Base-by-base conservation (phyloP, 2,329 filamentous ascomycete genomes). In the Gaeumannomyces tritici region DNA sequence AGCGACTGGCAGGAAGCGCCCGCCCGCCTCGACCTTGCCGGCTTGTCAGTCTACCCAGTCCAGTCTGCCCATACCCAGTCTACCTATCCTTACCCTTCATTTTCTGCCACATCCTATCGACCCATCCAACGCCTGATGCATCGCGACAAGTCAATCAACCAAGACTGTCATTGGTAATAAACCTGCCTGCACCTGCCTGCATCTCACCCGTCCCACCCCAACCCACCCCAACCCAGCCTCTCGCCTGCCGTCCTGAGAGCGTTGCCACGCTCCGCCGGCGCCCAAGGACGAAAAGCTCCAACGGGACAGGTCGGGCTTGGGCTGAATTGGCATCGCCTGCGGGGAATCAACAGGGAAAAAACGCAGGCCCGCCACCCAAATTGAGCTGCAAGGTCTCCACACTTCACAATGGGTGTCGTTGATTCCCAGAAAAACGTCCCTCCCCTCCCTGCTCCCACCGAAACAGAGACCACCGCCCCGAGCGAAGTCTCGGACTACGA, bases 381-480 rank as follows among this genome's bases (percentile, higher is more conserved):
- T 42, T 54, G 59, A 55, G 59, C 42, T 54, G 68, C 55, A 55
- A 56, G 31, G 59, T 60, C 42, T 60, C 55, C 63, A 66, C 67
- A 61, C 27, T 55, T 42, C 63, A 66, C 67, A 61, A 69, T 69
- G 67, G 67, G 67, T 63, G 60, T 31, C 56, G 75, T 78, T 73
- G 81, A 84, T 68, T 77, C 76, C 65, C 83, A 79, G 72, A 83
- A 77, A 71, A 68, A 65, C 29, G 74, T 79, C 69, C 85, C 85
- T 73, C 89, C 89, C 70, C 81, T 93, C 71, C 90, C 90, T 72
- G 88, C 88, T 70, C 90, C 90, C 67, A 93, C 90, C 73, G 89
- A 91, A 29, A 55, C 88, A 72, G 82, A 85, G 67, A 86, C 80
- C 64, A 80, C 80, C 64, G 80, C 81, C 64, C 85, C 86, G 63